A percentile compares a stretch with the other conserved stretches of the same genome.
phyloP scores from a whole-genome alignment of 352 stramenopile species.

The Poterioochromonas sp. region DNA sequence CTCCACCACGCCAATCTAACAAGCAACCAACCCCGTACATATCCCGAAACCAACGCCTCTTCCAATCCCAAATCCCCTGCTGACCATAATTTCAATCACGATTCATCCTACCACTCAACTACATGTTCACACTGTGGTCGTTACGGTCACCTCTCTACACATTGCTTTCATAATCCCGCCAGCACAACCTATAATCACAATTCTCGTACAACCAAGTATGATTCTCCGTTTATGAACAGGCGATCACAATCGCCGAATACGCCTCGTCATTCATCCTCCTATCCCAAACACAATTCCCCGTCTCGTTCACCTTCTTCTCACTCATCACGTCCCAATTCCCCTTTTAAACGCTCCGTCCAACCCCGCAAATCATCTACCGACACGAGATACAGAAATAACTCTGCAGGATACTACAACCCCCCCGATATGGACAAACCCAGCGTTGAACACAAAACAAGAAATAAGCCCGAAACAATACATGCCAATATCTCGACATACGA shows the following conservation, averaged over 20 bases:
- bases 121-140: conserved; percentile 16
- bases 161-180: conserved; percentile 2
- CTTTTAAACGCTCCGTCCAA: not conserved
- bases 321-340: not conserved
- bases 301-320: not conserved
- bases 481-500: conserved; percentile 11
- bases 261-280: not conserved
- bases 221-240: conserved; percentile 7
- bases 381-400: conserved; percentile 14
- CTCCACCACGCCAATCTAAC: conserved; percentile 9
- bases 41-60: not conserved
- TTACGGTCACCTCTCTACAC: not conserved
- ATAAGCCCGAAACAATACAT: conserved; percentile 10
- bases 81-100: not conserved
- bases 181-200: conserved; percentile 17
- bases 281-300: not conserved
- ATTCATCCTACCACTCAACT: not conserved
- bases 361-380: not conserved
- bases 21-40: conserved; percentile 1
- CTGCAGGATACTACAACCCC: conserved; percentile 8
- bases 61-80: not conserved
- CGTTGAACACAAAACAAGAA: conserved; percentile 14
- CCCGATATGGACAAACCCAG: conserved; percentile 4
- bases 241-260: conserved; percentile 17
- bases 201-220: not conserved